Conservation (phyloP, 2,329 filamentous ascomycete genomes). For the Aspergillus persii region DNA sequence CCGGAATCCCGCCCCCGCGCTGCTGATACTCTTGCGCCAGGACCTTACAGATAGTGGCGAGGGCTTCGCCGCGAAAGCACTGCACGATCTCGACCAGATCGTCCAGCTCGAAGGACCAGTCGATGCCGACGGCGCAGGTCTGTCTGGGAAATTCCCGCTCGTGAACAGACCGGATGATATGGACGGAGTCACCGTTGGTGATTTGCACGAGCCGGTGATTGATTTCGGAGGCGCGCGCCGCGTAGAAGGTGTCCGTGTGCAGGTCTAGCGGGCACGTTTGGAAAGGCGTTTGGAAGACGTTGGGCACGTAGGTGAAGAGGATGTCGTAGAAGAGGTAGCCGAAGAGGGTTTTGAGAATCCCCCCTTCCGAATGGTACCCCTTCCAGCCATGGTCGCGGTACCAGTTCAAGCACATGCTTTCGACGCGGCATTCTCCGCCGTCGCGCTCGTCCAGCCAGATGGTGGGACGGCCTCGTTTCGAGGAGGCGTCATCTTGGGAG, state of each 20-base stretch:
- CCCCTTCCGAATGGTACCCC: constrained; percentile 89
- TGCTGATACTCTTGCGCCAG: constrained; percentile 93
- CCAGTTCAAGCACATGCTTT: constrained; percentile 87
- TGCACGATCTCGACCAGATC: constrained; percentile 76
- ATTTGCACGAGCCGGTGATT: constrained; percentile 84
- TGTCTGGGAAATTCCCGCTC: constrained; percentile 64
- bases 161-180: constrained; percentile 68
- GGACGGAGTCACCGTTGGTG: constrained; percentile 72
- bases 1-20: constrained; percentile 82
- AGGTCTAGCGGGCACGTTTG: constrained; percentile 93
- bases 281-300: constrained; percentile 94
- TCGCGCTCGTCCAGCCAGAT: constrained; percentile 81
- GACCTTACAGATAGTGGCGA: constrained; percentile 85
- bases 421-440: constrained; percentile 75
- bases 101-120: constrained; percentile 80
- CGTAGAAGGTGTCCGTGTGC: constrained; percentile 89
- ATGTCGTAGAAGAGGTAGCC: constrained; percentile 91
- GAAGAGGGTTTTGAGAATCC: constrained; percentile 87
- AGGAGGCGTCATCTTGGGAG: constrained; percentile 14
- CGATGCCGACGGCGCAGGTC: constrained; percentile 86
- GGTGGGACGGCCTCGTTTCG: constrained; percentile 55
- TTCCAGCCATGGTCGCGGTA: constrained; percentile 87
- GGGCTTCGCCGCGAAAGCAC: constrained; percentile 75
- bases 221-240: constrained; percentile 81
- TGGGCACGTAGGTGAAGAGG: constrained; percentile 87